Evolutionary conservation across 345 rosid species (phyloP).

Genomic region (Syzygium aromaticum): DNA sequence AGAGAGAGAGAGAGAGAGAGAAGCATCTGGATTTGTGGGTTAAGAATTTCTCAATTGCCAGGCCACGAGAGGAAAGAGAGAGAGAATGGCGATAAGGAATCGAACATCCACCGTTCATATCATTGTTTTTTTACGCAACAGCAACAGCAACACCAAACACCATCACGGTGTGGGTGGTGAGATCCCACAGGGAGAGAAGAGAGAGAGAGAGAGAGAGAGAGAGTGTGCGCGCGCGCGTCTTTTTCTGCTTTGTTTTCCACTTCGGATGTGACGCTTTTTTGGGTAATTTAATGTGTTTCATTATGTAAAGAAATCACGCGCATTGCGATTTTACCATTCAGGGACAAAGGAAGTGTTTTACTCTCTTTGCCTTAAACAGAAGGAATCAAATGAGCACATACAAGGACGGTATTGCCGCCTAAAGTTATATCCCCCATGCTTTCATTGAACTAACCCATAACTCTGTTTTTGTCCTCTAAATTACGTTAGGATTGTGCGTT

Average conservation of each 20-base stretch:
- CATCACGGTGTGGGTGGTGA: not conserved
- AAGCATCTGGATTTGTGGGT: not conserved
- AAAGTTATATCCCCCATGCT: not conserved
- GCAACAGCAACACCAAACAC: not conserved
- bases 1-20: not conserved
- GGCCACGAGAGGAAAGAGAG: not conserved
- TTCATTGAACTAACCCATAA: not conserved
- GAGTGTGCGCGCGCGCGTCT: not conserved
- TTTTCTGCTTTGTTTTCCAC: not conserved
- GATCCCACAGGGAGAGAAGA: not conserved
- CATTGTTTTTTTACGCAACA: not conserved
- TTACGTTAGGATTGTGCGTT: not conserved
- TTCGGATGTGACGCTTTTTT: not conserved
- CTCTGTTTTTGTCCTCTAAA: no score
- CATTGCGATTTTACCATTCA: not conserved
- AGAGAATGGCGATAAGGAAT: not conserved
- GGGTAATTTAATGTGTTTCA: not conserved
- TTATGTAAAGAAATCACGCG: not conserved
- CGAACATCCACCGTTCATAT: not conserved
- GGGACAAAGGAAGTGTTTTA: not conserved
- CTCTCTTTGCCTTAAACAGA: not conserved
- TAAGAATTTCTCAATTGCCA: not conserved
- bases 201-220: not conserved
- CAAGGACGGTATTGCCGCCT: not conserved
- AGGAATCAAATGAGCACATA: not conserved